phyloP scores from a whole-genome alignment of 1,139 yeast species.

The Torulaspora pretoriensis region DNA sequence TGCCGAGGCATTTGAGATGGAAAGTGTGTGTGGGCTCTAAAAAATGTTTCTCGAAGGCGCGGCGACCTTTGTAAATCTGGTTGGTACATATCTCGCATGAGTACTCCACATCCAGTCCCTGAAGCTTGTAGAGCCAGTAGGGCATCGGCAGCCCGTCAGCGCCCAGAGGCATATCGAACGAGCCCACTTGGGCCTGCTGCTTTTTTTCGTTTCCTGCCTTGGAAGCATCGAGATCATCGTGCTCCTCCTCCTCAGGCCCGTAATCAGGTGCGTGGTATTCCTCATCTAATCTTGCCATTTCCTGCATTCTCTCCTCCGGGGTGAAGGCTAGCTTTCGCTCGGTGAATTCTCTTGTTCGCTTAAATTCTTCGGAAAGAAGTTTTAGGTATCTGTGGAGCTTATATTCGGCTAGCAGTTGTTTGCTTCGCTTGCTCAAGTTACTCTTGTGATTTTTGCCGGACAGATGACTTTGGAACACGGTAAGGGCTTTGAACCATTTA shows the following conservation, averaged over 20 bases:
- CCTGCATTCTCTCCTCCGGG: conserved; percentile 37
- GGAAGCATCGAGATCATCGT: conserved; percentile 15
- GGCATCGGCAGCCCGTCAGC: conserved; percentile 93
- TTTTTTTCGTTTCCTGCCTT: conserved; percentile 27
- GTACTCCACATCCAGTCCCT: conserved; percentile 73
- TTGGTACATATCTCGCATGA: conserved; percentile 88
- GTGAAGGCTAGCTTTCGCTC: conserved; percentile 70
- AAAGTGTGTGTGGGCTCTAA: conserved; percentile 60
- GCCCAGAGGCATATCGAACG: conserved; percentile 70
- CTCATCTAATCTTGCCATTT: conserved; percentile 56
- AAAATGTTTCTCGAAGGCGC: conserved; percentile 71
- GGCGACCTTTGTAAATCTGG: conserved; percentile 66
- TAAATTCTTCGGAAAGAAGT: conserved; percentile 19
- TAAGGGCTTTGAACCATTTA: conserved; percentile 56
- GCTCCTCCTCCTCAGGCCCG: conserved; percentile 26
- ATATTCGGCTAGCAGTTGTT: conserved; percentile 24
- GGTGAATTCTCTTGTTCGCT: conserved; percentile 54
- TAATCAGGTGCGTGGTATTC: conserved; percentile 34
- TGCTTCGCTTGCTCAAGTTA: conserved; percentile 35
- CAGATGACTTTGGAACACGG: conserved; percentile 69
- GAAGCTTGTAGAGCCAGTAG: conserved; percentile 84
- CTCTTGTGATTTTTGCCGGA: conserved; percentile 73
- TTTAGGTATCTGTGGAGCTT: conserved; percentile 23
- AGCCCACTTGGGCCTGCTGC: conserved; percentile 35
- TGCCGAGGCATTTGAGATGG: conserved; percentile 74